Evolutionary conservation across 1,284 basidiomycete species (phyloP).

Genomic region (Cryptococcus sp.): DNA sequence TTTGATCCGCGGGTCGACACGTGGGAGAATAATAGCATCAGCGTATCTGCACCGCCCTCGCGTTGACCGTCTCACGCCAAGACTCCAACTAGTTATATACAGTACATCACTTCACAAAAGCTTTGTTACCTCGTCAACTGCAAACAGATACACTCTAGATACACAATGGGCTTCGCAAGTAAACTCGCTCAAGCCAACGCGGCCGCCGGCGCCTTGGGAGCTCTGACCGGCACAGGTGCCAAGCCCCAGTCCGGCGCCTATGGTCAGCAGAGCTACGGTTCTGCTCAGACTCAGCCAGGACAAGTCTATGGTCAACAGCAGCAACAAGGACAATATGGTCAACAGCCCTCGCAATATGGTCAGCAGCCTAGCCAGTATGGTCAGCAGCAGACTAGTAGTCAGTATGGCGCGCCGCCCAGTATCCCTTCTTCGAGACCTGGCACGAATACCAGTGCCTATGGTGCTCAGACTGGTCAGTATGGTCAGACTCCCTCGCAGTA

Average conservation of each 20-base stretch:
- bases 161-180: conserved; percentile 23
- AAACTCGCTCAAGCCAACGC: conserved; percentile 22
- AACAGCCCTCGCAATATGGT: conserved; percentile 5
- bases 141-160: too few relatives aligned
- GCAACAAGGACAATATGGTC: conserved; percentile 5
- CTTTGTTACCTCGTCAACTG: too few relatives aligned
- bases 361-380: background rate
- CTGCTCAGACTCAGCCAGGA: conserved; percentile 2
- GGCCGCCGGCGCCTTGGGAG: conserved; percentile 14
- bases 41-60: too few relatives aligned
- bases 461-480: conserved; percentile 7
- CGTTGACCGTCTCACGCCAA: too few relatives aligned
- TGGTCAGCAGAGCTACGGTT: conserved; percentile 10
- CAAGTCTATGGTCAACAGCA: background rate
- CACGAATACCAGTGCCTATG: background rate
- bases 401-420: background rate
- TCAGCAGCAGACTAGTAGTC: background rate
- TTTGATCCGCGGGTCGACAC: too few relatives aligned
- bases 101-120: too few relatives aligned
- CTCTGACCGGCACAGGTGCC: conserved; percentile 13
- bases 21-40: too few relatives aligned
- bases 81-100: too few relatives aligned
- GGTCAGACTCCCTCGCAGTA: conserved; percentile 8
- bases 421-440: background rate
- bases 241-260: conserved; percentile 13